A percentile compares a stretch with the other conserved stretches of the same genome.
These are phyloP conservation scores for Tuber microsphaerosporum DNA, from an alignment of 495 filamentous ascomycete species.

Conservation along the genomic window DNA sequence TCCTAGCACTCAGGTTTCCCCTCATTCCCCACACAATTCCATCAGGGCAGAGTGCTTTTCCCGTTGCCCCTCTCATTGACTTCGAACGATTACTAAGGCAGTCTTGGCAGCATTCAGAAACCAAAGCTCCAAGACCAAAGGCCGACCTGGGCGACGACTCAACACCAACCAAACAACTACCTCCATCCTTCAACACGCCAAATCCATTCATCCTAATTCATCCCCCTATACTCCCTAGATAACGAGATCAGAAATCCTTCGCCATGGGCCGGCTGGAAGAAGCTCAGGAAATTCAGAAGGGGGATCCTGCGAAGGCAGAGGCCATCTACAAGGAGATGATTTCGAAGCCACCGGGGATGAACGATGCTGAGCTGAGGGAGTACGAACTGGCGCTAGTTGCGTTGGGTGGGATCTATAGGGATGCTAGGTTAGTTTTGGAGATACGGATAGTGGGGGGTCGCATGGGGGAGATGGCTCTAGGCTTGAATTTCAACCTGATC, in stretches of 20 bases:
- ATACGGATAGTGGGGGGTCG: constrained; percentile 6
- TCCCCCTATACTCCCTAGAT: background rate
- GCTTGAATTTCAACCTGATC: constrained; percentile 22
- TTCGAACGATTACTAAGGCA: constrained; percentile 24
- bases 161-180: constrained; percentile 27
- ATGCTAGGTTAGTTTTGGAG: constrained; percentile 57
- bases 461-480: constrained; percentile 11
- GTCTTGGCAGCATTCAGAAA: constrained; percentile 29
- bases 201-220: constrained; percentile 24
- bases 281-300: constrained; percentile 74
- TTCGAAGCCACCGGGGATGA: constrained; percentile 70
- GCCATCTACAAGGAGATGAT: constrained; percentile 80
- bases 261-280: constrained; percentile 58
- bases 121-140: constrained; percentile 21
- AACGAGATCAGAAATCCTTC: constrained; percentile 6
- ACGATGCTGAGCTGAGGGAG: constrained; percentile 74
- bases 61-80: background rate
- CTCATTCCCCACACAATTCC: background rate
- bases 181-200: constrained; percentile 11
- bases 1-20: background rate
- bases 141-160: constrained; percentile 26
- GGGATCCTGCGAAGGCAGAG: constrained; percentile 72
- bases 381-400: constrained; percentile 79
- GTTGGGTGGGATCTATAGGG: constrained; percentile 84
- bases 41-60: background rate